phyloP scores from a whole-genome alignment of 2,329 filamentous ascomycete species.

The Fusarium bactridioides region DNA sequence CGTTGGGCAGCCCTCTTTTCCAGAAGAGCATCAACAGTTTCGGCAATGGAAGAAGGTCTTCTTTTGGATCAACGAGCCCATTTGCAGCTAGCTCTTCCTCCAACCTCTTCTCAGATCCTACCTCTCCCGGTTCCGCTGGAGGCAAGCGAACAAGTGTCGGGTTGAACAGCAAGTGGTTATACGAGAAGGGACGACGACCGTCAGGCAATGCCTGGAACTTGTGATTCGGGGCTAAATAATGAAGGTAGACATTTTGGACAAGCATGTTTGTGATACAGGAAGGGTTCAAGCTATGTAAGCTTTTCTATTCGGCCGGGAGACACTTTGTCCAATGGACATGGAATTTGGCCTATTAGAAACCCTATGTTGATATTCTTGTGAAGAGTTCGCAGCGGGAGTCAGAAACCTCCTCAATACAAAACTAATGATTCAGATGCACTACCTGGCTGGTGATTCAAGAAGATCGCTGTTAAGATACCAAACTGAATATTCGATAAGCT shows the following conservation, averaged over 20 bases:
- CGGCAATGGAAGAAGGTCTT: constrained; percentile 63
- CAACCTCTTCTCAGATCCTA: constrained; percentile 64
- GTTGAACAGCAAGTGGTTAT: constrained; percentile 93
- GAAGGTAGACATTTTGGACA: neutral
- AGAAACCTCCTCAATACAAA: constrained; percentile 6
- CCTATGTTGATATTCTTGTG: constrained; percentile 4
- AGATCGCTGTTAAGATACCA: neutral
- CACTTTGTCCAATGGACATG: neutral
- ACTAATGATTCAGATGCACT: constrained; percentile 6
- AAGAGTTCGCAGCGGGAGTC: neutral
- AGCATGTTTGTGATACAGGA: constrained; percentile 12
- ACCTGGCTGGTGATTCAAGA: too few relatives aligned
- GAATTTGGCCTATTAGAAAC: neutral
- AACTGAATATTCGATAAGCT: neutral
- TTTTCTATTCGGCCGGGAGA: neutral
- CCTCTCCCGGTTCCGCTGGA: constrained; percentile 72
- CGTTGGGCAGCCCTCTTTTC: constrained; percentile 63
- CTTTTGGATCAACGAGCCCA: constrained; percentile 66
- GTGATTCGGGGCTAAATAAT: constrained; percentile 27
- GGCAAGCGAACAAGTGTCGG: constrained; percentile 77
- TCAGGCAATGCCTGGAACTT: constrained; percentile 54
- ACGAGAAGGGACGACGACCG: constrained; percentile 77
- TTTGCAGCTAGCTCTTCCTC: constrained; percentile 59
- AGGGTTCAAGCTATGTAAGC: constrained; percentile 4
- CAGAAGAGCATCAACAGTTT: constrained; percentile 69